Conservation (phyloP, 2,329 filamentous ascomycete genomes). For the Diaporthe australafricana region DNA sequence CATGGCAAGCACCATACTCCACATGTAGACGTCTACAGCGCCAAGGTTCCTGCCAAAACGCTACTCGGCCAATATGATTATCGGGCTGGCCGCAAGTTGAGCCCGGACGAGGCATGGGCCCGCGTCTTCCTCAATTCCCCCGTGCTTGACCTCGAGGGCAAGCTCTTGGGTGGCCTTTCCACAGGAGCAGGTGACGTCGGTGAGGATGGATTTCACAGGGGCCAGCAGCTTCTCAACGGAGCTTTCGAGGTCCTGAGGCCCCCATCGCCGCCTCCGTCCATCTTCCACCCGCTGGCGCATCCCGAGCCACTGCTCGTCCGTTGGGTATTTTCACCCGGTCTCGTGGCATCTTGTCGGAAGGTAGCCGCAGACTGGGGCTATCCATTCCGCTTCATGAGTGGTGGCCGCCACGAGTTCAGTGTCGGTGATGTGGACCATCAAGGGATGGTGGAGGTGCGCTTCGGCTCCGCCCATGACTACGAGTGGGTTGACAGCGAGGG, state of each 20-base stretch:
- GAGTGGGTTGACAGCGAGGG: constrained; percentile 23
- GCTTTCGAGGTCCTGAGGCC: constrained; percentile 20
- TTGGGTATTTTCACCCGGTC: constrained; percentile 16
- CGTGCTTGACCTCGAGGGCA: constrained; percentile 28
- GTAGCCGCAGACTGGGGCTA: constrained; percentile 30
- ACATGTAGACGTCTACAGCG: constrained; percentile 26
- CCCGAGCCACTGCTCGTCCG: constrained; percentile 21
- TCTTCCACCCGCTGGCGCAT: constrained; percentile 9
- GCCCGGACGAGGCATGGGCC: constrained; percentile 29
- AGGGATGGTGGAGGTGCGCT: constrained; percentile 24
- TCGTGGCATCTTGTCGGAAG: constrained; percentile 18
- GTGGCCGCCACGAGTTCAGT: constrained; percentile 26
- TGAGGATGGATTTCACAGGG: constrained; percentile 4
- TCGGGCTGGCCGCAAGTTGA: background rate
- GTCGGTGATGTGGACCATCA: constrained; percentile 4
- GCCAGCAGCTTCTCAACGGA: constrained; percentile 24
- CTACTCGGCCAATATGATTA: constrained; percentile 1
- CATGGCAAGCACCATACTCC: constrained; percentile 11
- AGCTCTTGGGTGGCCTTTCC: constrained; percentile 3
- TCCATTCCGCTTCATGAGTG: constrained; percentile 29
- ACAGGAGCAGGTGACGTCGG: constrained; percentile 12
- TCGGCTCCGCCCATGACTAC: constrained; percentile 28
- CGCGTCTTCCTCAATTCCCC: constrained; percentile 27
- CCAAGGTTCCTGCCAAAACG: constrained; percentile 1
- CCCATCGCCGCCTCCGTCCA: constrained; percentile 4